Base-by-base conservation (phyloP, 495 filamentous ascomycete species). In the Tuber umbilicatum region DNA sequence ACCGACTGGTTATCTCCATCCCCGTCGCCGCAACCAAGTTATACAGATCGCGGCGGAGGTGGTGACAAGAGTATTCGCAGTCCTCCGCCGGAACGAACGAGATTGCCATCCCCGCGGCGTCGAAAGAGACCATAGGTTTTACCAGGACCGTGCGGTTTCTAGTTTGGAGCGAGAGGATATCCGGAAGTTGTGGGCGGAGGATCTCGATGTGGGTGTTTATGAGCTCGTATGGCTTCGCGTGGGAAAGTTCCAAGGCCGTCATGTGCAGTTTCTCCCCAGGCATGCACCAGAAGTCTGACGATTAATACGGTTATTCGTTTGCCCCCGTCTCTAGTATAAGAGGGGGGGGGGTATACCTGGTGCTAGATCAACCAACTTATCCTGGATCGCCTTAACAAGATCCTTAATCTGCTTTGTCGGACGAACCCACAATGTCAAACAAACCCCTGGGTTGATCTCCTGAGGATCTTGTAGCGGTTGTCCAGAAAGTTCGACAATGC, bases 391-490 rank as follows among this genome's bases (percentile, higher is more conserved):
- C 6, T 83, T 80, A 6, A 94, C 87, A 70, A 98, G 83, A 19
- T 87, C 83, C 39, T 88, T 83, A 2, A 97, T 86, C 76, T 89
- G 87, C 69, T 87, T 82, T 19, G 94, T 91, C 21, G 94, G 94
- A 10, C 94, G 87, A 38, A 91, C 93, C 92, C 93, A 97, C 81
- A 97, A 91, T 0, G 91, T 91, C 19, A 97, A 85, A 80, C 93
- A 97, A 78, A 97, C 85, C 55, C 94, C 87, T 23, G 88, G 87
- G 79, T 97, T 94, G 27, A 85, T 72, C 9, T 69, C 69, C 41
- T 40, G 68, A 1, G 67, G 40, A 3, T 39, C 60, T 3, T 70
- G 70, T 39, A 69, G 55, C 5, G 67, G 47, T 2, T 12, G n/a
- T 73, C 81, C 90, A 93, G 2, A 85, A 86, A 43, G 91, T 45